These are phyloP conservation scores for Hypoxylon fuscum DNA, from an alignment of 495 filamentous ascomycete genomes.

Conservation along the genomic window DNA sequence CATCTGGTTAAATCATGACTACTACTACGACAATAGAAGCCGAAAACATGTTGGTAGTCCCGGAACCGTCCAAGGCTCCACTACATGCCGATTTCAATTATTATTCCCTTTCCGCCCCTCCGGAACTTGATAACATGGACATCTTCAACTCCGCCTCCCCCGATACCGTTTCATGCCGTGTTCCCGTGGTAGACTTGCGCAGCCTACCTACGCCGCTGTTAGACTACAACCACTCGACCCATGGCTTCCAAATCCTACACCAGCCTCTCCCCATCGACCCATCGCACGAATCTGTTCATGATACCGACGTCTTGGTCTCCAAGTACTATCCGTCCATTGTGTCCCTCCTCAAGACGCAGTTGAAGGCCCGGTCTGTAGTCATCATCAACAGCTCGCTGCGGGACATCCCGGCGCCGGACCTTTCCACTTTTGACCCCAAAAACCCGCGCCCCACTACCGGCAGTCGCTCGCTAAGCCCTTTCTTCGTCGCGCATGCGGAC, in stretches of 20 bases:
- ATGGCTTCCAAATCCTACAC: conserved; percentile 11
- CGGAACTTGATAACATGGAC: not conserved
- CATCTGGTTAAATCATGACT: not conserved
- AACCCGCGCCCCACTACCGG: conserved; percentile 6
- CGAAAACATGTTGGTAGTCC: not conserved
- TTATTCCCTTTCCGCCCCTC: not conserved
- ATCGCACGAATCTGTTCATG: not conserved
- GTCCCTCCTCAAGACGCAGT: not conserved
- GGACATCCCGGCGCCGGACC: conserved; percentile 3
- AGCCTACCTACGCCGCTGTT: not conserved
- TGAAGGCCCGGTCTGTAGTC: conserved; percentile 1
- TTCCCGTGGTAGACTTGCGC: conserved; percentile 2
- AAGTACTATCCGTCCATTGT: conserved; percentile 10
- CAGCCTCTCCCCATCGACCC: conserved; percentile 7
- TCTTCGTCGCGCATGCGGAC: conserved; percentile 1
- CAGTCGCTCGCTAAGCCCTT: not conserved
- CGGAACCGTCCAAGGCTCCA: not conserved
- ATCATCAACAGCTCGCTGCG: conserved; percentile 12
- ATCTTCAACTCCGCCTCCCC: conserved; percentile 1
- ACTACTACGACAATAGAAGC: not conserved
- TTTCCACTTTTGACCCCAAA: not conserved
- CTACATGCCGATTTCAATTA: conserved; percentile 2
- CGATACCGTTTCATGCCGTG: not conserved
- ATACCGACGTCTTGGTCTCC: not conserved
- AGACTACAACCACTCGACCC: not conserved